Base-by-base conservation (phyloP, 345 rosid species). In the Heritiera littoralis region DNA sequence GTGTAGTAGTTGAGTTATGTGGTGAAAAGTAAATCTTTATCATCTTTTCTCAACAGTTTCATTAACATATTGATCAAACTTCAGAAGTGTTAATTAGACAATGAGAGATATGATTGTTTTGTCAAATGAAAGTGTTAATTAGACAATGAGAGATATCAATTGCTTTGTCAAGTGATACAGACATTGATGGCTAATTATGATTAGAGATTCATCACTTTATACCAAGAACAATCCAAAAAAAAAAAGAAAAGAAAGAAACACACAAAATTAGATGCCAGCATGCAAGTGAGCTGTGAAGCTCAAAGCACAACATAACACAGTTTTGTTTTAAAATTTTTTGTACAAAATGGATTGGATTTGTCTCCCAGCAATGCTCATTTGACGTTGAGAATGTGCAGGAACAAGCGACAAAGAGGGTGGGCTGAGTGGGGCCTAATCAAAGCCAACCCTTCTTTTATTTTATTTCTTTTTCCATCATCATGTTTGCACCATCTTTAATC, bases 321-420 rank as follows among this genome's bases (percentile, higher is more conserved):
- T 38, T 65, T 65, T 65, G 20, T 65, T 64, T 14, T 14, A 35
- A 65, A 65, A 35, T 6, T 35, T 6, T 2, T n/a, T 35, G 43
- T 35, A 15, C 74, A 45, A 46, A 14, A 49, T n/a, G 17, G 38
- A 20, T 15, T 48, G 64, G 58, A 74, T 60, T 52, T 83, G 83
- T 76, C 60, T 15, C 54, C 66, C 67, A 46, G 17, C 40, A 52
- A 72, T 60, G 74, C 58, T 17, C 11, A 66, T 55, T 80, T 74
- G 86, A 70, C 78, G 43, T 75, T 52, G 80, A 82, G 71, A 66
- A 69, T 65, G 77, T 28, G 78, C 46, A 71, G 8, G 15, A 77
- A 28, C 48, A 28, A 30, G 77, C 73, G 86, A 79, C 77, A 77
- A 73, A 38, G 32, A 18, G 77, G 7, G 59, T 15, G 79, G 13